Percentiles rank a stretch among this genome's conserved stretches.
Evolutionary conservation across 768 basidiomycete species (phyloP).

Genomic region (Lactifluus piperatus): DNA sequence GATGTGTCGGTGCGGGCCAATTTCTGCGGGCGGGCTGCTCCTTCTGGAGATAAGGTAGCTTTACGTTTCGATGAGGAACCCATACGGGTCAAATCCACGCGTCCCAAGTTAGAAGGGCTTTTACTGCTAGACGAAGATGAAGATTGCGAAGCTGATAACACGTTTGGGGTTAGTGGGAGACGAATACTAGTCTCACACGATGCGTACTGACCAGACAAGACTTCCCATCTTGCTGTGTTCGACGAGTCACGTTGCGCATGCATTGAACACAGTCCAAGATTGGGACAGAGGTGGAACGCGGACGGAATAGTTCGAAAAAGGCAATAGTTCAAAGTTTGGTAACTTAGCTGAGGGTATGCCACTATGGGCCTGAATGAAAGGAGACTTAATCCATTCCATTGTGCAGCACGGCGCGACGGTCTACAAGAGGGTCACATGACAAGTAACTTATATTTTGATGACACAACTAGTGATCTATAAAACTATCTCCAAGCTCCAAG

Average conservation of each 20-base stretch:
- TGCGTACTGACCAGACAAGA: not conserved
- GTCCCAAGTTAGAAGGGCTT: not conserved
- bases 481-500: not conserved
- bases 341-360: too few relatives aligned
- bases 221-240: not conserved
- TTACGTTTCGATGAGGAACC: slow-evolving; percentile 1
- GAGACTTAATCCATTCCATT: too few relatives aligned
- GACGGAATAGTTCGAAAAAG: not conserved
- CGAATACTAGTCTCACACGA: not conserved
- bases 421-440: slow-evolving; percentile 1
- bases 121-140: not conserved
- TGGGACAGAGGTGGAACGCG: not conserved
- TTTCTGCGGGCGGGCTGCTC: not conserved
- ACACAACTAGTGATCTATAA: not conserved
- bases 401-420: not conserved
- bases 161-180: not conserved
- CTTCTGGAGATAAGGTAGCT: not conserved
- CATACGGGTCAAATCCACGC: not conserved
- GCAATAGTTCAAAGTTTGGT: not conserved
- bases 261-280: not conserved
- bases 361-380: not conserved
- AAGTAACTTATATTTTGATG: slow-evolving; percentile 1
- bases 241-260: slow-evolving; percentile 1
- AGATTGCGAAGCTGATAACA: slow-evolving; percentile 6
- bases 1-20: slow-evolving; percentile 1